phyloP scores from a whole-genome alignment of 768 basidiomycete genomes.

The Podaxis pistillaris region DNA sequence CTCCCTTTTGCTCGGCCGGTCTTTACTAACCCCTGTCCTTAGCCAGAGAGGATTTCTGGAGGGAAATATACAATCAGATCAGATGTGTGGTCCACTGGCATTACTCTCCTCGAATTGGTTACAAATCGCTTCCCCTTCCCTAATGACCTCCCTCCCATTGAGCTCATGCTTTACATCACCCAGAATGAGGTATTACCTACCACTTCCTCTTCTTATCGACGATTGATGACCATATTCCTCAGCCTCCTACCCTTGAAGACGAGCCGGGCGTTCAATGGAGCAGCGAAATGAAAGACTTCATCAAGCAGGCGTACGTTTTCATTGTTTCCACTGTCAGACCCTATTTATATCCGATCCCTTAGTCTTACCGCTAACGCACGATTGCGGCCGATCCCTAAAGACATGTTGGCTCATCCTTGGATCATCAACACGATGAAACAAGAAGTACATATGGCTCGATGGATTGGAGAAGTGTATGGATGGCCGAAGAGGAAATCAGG shows the following conservation, averaged over 20 bases:
- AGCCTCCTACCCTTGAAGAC: slow-evolving; percentile 85
- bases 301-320: slow-evolving; percentile 65
- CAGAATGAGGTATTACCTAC: slow-evolving; percentile 59
- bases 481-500: slow-evolving; percentile 58
- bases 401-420: slow-evolving; percentile 85
- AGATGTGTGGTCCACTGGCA: slow-evolving; percentile 97
- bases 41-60: slow-evolving; percentile 95
- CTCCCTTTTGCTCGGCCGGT: slow-evolving; percentile 12
- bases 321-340: slow-evolving; percentile 1
- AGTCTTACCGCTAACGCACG: slow-evolving; percentile 72
- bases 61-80: slow-evolving; percentile 91
- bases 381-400: slow-evolving; percentile 75
- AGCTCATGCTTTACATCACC: slow-evolving; percentile 89
- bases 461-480: slow-evolving; percentile 84
- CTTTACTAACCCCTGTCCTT: slow-evolving; percentile 4
- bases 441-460: slow-evolving; percentile 86
- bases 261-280: slow-evolving; percentile 72
- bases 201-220: slow-evolving; percentile 3
- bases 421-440: slow-evolving; percentile 72
- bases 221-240: slow-evolving; percentile 11
- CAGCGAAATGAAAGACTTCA: slow-evolving; percentile 88
- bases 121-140: slow-evolving; percentile 96
- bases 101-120: slow-evolving; percentile 91
- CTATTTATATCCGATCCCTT: slow-evolving; percentile 18
- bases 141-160: slow-evolving; percentile 88